These are phyloP conservation scores for Bromus sterilis DNA, from an alignment of 176 grass and related monocot genomes.

Conservation along the genomic window DNA sequence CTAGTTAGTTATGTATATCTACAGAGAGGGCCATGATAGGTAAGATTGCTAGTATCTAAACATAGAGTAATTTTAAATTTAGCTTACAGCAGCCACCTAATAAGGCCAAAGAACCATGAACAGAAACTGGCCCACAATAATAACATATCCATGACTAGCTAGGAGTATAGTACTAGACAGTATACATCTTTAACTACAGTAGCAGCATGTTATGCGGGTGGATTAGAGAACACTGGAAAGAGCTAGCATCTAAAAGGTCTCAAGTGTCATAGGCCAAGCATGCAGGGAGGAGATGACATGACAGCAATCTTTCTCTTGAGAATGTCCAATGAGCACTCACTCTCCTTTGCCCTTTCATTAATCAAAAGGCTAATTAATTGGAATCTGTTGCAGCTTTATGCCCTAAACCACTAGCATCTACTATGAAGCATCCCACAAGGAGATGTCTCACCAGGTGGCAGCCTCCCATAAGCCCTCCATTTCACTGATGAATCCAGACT, in stretches of 20 bases:
- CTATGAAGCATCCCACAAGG: conserved; percentile 69
- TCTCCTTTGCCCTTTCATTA: conserved; percentile 35
- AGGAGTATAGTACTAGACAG: neutral
- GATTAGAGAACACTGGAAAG: conserved; percentile 28
- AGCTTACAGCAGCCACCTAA: neutral
- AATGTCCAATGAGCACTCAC: conserved; percentile 35
- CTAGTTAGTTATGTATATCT: neutral
- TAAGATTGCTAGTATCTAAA: neutral
- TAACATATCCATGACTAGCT: conserved; percentile 20
- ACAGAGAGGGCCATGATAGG: neutral
- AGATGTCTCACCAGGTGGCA: conserved; percentile 70
- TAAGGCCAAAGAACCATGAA: conserved; percentile 1
- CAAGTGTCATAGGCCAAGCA: conserved; percentile 34
- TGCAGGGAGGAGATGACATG: conserved; percentile 34
- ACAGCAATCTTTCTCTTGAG: conserved; percentile 30
- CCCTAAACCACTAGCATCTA: conserved; percentile 69
- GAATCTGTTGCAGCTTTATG: conserved; percentile 77
- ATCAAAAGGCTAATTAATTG: conserved; percentile 48
- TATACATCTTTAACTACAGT: conserved; percentile 14
- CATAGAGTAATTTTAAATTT: neutral
- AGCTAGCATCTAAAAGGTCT: conserved; percentile 36
- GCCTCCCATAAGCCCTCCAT: neutral
- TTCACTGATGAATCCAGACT: conserved; percentile 36
- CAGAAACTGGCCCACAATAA: neutral
- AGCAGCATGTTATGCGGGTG: conserved; percentile 23